phyloP scores from a whole-genome alignment of 805 yeast genomes.

The Lipomyces oligophaga region DNA sequence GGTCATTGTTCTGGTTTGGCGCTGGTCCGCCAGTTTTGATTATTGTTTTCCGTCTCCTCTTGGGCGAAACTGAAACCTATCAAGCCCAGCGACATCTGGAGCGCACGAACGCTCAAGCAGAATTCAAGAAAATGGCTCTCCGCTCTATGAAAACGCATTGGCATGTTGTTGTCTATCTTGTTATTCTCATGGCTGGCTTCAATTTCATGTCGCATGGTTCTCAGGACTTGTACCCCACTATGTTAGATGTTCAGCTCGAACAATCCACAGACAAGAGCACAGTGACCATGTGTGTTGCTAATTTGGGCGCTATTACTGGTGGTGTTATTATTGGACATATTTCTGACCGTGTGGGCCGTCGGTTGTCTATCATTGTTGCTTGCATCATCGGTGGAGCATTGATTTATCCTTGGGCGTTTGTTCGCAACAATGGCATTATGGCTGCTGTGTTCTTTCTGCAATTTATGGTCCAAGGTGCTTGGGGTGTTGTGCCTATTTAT shows the following conservation, averaged over 20 bases:
- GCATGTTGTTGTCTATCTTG: conserved; percentile 55
- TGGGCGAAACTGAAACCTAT: conserved; percentile 54
- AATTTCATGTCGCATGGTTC: conserved; percentile 72
- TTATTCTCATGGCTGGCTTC: conserved; percentile 63
- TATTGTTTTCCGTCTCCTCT: conserved; percentile 52
- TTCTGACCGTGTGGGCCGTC: conserved; percentile 57
- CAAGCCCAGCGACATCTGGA: conserved; percentile 15
- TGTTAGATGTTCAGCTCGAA: conserved; percentile 51
- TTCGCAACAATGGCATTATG: conserved; percentile 43
- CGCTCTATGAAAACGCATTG: conserved; percentile 50
- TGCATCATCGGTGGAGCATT: conserved; percentile 56
- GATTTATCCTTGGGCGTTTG: conserved; percentile 59
- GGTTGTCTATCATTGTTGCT: conserved; percentile 52
- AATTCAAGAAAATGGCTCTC: conserved; percentile 34
- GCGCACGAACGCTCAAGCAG: background rate
- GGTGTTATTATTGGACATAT: conserved; percentile 58
- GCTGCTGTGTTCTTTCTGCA: conserved; percentile 63
- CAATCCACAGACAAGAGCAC: conserved; percentile 49
- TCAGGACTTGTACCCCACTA: conserved; percentile 68
- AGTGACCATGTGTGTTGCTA: conserved; percentile 59
- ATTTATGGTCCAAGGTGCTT: conserved; percentile 65
- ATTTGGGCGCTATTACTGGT: conserved; percentile 64
- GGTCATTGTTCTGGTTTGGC: conserved; percentile 69
- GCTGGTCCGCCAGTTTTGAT: conserved; percentile 63
- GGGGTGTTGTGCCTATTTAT: conserved; percentile 70